Evolutionary conservation across 2,329 filamentous ascomycete genomes (phyloP), one percentile per base, ranked within the genome.

Genomic region (Claviceps spartinae): DNA sequence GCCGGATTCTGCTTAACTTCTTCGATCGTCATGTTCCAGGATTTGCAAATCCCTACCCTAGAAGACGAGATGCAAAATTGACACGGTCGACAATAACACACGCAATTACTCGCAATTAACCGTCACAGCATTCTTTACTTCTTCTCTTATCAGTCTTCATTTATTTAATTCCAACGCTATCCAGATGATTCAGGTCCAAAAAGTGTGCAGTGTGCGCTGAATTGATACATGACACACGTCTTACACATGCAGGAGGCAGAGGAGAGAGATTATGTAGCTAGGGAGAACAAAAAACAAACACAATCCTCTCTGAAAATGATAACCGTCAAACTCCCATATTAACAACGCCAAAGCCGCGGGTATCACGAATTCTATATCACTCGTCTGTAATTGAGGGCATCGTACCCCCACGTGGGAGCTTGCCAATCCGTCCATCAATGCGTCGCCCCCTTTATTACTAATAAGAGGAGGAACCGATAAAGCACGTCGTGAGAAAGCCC

Each of bases 261-360:
- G 9, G 4, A 43, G n/a, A 8, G 45, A n/a, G n/a, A 46, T 34
- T 34, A 11, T 34, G 30, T 34, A 11, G 30, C 30, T 34, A 34
- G 9, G 9, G 8, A 34, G 30, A 4, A 11, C 9, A 34, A 34
- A 45, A 46, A 38, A n/a, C 3, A 22, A 13, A 0, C 3, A 24
- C 24, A 20, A 48, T 20, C n/a, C 22, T 30, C 16, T 22, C 40
- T 47, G 41, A 38, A 34, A 52, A 49, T 47, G 24, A 20, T 9
- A 34, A 34, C 38, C n/a, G 6, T 40, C 44, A n/a, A 50, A 47
- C 22, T 36, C 26, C 48, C 42, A 22, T n/a, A 41, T 51, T 16
- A n/a, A 45, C 53, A 59, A 60, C 57, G 57, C 58, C 59, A 47
- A 45, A 48, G 54, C 54, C 20, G 54, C 57, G 59, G 58, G 58